These are phyloP conservation scores for Cutaneotrichosporon sp. DNA, from an alignment of 1,284 basidiomycete genomes.

Conservation along the genomic window DNA sequence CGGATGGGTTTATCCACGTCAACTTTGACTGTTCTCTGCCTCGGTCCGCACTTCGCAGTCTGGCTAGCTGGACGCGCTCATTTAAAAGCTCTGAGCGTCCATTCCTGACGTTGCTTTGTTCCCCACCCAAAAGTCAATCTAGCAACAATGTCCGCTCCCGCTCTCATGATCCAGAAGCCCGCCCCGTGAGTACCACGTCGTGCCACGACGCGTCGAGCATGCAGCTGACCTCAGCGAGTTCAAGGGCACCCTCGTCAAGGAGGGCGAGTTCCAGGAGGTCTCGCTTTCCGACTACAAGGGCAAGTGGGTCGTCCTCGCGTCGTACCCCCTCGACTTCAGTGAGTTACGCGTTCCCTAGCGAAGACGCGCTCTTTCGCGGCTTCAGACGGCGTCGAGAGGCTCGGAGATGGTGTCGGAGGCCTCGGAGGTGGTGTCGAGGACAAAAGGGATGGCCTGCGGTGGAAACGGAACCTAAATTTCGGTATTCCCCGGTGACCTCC, in stretches of 20 bases:
- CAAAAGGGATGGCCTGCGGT: no score
- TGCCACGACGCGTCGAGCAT: background rate
- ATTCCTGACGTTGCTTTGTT: background rate
- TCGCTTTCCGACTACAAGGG: slow-evolving; percentile 71
- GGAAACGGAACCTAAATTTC: no score
- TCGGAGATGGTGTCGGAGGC: background rate
- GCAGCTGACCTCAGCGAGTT: slow-evolving; percentile 55
- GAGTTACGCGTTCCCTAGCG: no score
- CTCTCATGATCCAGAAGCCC: slow-evolving; percentile 48
- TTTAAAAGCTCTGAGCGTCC: background rate
- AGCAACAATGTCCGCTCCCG: slow-evolving; percentile 20
- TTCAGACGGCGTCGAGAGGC: background rate
- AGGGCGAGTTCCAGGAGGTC: slow-evolving; percentile 73
- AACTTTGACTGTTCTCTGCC: background rate
- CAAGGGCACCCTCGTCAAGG: slow-evolving; percentile 71
- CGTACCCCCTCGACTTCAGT: slow-evolving; percentile 67
- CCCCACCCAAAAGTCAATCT: background rate
- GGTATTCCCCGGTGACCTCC: no score
- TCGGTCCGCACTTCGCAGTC: no score
- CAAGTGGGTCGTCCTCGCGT: slow-evolving; percentile 80
- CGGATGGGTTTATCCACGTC: slow-evolving; percentile 1
- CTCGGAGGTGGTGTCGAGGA: background rate
- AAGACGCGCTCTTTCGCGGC: no score
- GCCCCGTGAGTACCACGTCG: slow-evolving; percentile 42
- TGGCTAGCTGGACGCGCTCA: background rate